Evolutionary conservation across 78 protist genomes (phyloP).

Genomic region (Emiliania huxleyi): DNA sequence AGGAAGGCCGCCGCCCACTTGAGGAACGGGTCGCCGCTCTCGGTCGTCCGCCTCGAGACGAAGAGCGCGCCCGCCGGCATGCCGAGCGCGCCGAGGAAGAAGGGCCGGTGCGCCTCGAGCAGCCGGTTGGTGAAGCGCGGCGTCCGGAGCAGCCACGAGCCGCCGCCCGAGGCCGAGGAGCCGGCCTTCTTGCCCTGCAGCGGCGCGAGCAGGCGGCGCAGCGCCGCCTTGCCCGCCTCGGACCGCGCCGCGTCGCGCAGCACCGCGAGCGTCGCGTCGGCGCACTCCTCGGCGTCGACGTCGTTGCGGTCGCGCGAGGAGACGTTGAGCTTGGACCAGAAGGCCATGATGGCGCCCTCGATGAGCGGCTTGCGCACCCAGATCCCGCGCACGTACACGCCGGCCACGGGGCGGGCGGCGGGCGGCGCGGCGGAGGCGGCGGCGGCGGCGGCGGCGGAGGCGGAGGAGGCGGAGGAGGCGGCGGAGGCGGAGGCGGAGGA

Average conservation of each 20-base stretch:
- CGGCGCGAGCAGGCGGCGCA: not conserved
- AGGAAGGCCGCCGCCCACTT: not conserved
- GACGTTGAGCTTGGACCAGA: not conserved
- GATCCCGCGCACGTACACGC: not conserved
- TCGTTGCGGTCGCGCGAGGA: not conserved
- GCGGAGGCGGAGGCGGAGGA: too few relatives aligned
- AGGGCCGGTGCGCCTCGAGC: not conserved
- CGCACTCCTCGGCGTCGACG: not conserved
- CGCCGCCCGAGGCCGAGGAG: not conserved
- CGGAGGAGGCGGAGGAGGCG: too few relatives aligned
- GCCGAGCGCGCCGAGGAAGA: too few relatives aligned
- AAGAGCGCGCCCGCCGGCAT: not conserved
- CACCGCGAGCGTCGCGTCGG: not conserved
- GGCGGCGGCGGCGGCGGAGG: too few relatives aligned
- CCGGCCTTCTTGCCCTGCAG: too few relatives aligned
- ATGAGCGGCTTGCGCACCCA: not conserved
- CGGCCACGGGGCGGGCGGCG: too few relatives aligned
- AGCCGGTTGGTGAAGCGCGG: not conserved
- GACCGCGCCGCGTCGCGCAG: not conserved
- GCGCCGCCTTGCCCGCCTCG: too few relatives aligned
- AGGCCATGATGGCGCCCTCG: not conserved
- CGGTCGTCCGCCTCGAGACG: not conserved
- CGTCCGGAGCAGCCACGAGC: not conserved
- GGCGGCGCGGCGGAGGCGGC: too few relatives aligned
- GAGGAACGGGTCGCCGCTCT: not conserved